Conservation (phyloP, 805 yeast genomes). For the Suhomyces prunicola region DNA sequence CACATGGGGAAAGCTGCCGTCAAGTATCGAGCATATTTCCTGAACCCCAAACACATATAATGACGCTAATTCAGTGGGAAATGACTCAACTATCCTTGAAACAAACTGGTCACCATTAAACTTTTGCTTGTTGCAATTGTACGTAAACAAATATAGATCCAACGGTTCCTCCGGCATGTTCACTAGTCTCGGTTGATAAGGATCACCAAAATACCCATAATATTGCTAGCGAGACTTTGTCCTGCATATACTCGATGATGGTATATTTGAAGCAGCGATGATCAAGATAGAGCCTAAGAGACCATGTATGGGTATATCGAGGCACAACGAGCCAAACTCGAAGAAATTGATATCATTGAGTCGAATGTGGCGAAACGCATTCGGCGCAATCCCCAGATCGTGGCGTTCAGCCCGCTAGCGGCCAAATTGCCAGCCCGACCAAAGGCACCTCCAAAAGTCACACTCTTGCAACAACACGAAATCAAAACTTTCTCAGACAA, state of each 20-base stretch:
- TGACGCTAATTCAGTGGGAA: slow-evolving; percentile 38
- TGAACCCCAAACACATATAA: slow-evolving; percentile 64
- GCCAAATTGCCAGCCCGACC: slow-evolving; percentile 21
- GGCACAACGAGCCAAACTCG: slow-evolving; percentile 38
- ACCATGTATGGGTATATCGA: slow-evolving; percentile 31
- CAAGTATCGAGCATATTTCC: slow-evolving; percentile 56
- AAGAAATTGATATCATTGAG: slow-evolving; percentile 73
- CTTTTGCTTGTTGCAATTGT: slow-evolving; percentile 53
- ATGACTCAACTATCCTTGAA: slow-evolving; percentile 21
- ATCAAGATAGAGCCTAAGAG: background rate
- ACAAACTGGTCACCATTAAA: slow-evolving; percentile 33
- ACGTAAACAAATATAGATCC: slow-evolving; percentile 42
- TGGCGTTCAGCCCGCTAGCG: background rate
- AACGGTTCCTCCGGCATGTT: slow-evolving; percentile 6
- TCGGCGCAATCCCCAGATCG: slow-evolving; percentile 54
- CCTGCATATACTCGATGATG: background rate
- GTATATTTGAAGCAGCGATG: background rate
- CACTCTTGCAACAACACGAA: slow-evolving; percentile 62
- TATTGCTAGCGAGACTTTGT: background rate
- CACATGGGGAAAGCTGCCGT: slow-evolving; percentile 43
- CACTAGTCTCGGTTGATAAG: background rate
- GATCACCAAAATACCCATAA: background rate
- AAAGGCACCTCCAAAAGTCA: slow-evolving; percentile 3
- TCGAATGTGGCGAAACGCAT: slow-evolving; percentile 61
- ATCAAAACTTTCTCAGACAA: slow-evolving; percentile 48